Conservation (phyloP, 83 land plant species). For the Picea engelmannii region DNA sequence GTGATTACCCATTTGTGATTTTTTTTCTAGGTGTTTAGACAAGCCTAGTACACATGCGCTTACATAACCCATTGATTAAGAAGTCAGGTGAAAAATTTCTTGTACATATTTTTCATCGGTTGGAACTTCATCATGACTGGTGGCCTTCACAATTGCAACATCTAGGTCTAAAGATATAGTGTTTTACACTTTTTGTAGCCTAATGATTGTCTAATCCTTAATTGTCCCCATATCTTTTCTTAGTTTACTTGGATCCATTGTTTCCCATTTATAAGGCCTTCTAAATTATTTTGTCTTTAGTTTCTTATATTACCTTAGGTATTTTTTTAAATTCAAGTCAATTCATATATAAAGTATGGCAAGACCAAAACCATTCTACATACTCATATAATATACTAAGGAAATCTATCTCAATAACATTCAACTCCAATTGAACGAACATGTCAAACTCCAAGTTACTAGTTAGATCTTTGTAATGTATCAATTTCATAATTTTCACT, state of each 20-base stretch:
- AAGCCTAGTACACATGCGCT: constrained; percentile 38
- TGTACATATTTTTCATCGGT: constrained; percentile 51
- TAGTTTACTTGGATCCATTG: constrained; percentile 15
- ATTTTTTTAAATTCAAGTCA: too few species aligned
- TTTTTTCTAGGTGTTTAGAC: constrained; percentile 41
- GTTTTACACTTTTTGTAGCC: constrained; percentile 46
- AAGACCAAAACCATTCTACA: too few species aligned
- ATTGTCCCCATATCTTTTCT: constrained; percentile 51
- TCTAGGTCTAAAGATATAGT: constrained; percentile 44
- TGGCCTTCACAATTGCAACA: constrained; percentile 65
- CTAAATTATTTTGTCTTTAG: too few species aligned
- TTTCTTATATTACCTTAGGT: too few species aligned
- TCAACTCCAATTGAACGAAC: too few species aligned
- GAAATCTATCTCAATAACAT: too few species aligned
- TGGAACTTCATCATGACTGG: constrained; percentile 55
- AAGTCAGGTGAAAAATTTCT: constrained; percentile 50
- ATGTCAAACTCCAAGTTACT: too few species aligned
- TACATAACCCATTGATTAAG: constrained; percentile 44
- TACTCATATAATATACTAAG: too few species aligned
- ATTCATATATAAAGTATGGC: too few species aligned
- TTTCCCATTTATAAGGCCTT: too few species aligned
- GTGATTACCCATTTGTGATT: constrained; percentile 70
- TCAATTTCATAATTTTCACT: too few species aligned
- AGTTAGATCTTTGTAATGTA: too few species aligned
- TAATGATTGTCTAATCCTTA: constrained; percentile 58